phyloP scores from a whole-genome alignment of 1,284 basidiomycete genomes.

The Tylopilus microsporus region DNA sequence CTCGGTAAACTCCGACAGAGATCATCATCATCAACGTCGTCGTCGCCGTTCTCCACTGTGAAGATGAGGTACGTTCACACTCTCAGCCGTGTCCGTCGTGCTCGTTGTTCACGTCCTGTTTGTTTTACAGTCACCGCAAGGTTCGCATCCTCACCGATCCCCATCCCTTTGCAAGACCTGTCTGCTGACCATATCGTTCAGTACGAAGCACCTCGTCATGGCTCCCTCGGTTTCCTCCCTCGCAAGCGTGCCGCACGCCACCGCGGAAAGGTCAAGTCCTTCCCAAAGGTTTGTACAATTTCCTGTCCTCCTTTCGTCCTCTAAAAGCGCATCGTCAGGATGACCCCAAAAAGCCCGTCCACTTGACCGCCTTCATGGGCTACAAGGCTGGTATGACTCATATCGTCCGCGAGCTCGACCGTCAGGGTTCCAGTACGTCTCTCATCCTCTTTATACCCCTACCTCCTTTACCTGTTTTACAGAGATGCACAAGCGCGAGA shows the following conservation, averaged over 20 bases:
- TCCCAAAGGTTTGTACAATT: slow-evolving; percentile 73
- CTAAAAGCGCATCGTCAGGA: slow-evolving; percentile 54
- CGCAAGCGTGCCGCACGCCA: slow-evolving; percentile 93
- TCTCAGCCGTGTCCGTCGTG: background rate
- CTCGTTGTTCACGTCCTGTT: slow-evolving; percentile 13
- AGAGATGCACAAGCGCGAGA: slow-evolving; percentile 99
- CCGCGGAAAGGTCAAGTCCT: slow-evolving; percentile 97
- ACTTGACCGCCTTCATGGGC: slow-evolving; percentile 97
- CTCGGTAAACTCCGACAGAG: slow-evolving; percentile 25
- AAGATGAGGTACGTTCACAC: slow-evolving; percentile 29
- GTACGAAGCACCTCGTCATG: slow-evolving; percentile 95
- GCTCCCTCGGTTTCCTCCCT: slow-evolving; percentile 90
- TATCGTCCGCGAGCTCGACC: slow-evolving; percentile 98
- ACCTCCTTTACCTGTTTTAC: slow-evolving; percentile 9
- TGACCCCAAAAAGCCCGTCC: slow-evolving; percentile 98
- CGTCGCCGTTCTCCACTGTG: slow-evolving; percentile 15
- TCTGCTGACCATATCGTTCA: slow-evolving; percentile 32
- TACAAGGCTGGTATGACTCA: slow-evolving; percentile 99
- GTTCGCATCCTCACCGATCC: slow-evolving; percentile 34
- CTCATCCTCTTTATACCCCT: slow-evolving; percentile 28
- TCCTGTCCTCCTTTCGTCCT: background rate
- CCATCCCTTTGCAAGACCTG: slow-evolving; percentile 7
- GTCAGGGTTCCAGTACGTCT: slow-evolving; percentile 89
- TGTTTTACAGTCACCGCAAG: slow-evolving; percentile 54
- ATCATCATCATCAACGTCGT: slow-evolving; percentile 6